Evolutionary conservation across 768 basidiomycete genomes (phyloP), one percentile per base, ranked within the genome.

Genomic region (Boletus barrowsii): DNA sequence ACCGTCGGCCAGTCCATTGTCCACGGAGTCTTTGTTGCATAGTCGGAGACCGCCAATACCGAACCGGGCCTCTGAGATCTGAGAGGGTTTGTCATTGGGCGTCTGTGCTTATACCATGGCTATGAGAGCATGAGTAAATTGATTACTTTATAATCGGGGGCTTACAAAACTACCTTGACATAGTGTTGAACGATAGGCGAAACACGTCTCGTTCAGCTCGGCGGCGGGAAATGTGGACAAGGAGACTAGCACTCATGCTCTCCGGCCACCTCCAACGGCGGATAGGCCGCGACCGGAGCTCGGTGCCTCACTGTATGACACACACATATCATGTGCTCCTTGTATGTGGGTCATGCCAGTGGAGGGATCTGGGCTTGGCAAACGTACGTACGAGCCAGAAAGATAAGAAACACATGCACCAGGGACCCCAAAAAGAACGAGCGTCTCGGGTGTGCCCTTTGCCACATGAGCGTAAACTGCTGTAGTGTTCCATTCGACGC

Each of bases 361-460:
- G 32, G 36, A 17, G 49, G 29, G 30, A 56, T 41, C 61, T 57
- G 37, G 58, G 13, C 51, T 47, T 29, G 29, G 8, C 32, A 14
- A 33, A 49, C 37, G 53, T 63, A 64, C 62, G 58, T 65, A 66
- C 33, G 50, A 42, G 7, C 15, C 41, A 42, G 22, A 47, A 26
- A 44, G 61, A 63, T 60, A 66, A 62, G 50, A 33, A 29, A 42
- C 49, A 53, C 60, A 54, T 55, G 63, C 18, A 36, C 37, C 37
- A 26, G 7, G 53, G 61, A 62, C 60, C 63, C 64, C 63, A 18
- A 37, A 39, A 63, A n/a, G 37, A 29, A 36, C 49, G 59, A 43
- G 56, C 49, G 43, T 39, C 33, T 8, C 15, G 30, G 20, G n/a
- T 33, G 39, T 47, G 11, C 54, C 55, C 63, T 65, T 46, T 55